Percentiles rank a stretch among this genome's conserved stretches.
phyloP scores from a whole-genome alignment of 257 asterid species.

The Capsicum baccatum region DNA sequence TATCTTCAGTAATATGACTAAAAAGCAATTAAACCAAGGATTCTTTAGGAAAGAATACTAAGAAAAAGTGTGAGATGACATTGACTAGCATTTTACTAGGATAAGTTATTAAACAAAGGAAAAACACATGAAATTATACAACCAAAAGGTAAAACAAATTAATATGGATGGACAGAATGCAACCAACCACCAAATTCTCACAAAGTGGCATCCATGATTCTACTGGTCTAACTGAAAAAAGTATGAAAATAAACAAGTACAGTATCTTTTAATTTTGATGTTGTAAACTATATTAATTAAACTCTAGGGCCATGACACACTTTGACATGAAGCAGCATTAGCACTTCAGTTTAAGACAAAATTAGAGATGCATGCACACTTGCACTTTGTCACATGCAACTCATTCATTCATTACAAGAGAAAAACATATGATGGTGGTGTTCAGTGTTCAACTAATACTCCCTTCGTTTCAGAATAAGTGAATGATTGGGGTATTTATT shows the following conservation, averaged over 20 bases:
- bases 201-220: not conserved
- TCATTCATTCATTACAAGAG: not conserved
- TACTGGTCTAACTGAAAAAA: not conserved
- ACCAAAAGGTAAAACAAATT: not conserved
- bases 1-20: not conserved
- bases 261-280: not conserved
- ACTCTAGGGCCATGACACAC: not conserved
- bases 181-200: not conserved
- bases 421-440: too few relatives aligned
- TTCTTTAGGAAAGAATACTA: not conserved
- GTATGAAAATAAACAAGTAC: not conserved
- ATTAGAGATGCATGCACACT: too few relatives aligned
- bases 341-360: not conserved
- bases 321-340: not conserved
- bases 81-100: not conserved
- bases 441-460: too few relatives aligned
- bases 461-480: too few relatives aligned
- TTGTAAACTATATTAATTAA: not conserved
- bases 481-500: too few relatives aligned
- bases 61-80: not conserved
- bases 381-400: not conserved
- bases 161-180: not conserved
- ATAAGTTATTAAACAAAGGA: not conserved
- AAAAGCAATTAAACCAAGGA: not conserved
- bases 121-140: not conserved